Evolutionary conservation across 495 filamentous ascomycete species (phyloP).

Genomic region (Xylaria cubensis): DNA sequence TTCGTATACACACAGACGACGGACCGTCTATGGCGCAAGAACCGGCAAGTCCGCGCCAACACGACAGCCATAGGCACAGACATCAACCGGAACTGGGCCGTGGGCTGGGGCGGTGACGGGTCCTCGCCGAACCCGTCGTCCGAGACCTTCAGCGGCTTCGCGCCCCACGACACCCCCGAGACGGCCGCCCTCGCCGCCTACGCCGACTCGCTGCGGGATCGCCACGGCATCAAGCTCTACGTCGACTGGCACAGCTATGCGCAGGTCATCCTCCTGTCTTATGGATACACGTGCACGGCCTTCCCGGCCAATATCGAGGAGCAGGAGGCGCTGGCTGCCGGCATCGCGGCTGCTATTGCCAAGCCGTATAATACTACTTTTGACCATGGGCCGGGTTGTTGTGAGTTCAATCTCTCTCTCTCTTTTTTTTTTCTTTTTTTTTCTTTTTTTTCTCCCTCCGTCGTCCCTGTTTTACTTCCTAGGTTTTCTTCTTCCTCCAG

Average conservation of each 20-base stretch:
- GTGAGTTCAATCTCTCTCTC: slow-evolving; percentile 9
- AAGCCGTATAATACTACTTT: slow-evolving; percentile 54
- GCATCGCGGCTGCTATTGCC: slow-evolving; percentile 51
- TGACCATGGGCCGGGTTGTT: slow-evolving; percentile 61
- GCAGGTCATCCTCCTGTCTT: slow-evolving; percentile 52
- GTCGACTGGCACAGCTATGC: slow-evolving; percentile 68
- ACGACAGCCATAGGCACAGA: slow-evolving; percentile 62
- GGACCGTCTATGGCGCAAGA: slow-evolving; percentile 70
- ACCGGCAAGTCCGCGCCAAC: slow-evolving; percentile 55
- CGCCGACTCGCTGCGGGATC: slow-evolving; percentile 45
- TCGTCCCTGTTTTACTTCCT: not conserved
- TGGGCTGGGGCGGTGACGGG: slow-evolving; percentile 52
- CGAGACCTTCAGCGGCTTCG: slow-evolving; percentile 60
- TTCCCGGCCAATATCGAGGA: slow-evolving; percentile 53
- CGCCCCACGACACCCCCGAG: slow-evolving; percentile 58
- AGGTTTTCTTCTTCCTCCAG: not conserved
- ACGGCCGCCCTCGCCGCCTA: slow-evolving; percentile 52
- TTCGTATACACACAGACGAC: slow-evolving; percentile 68
- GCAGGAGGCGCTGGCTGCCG: slow-evolving; percentile 50
- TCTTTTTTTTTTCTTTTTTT: not conserved
- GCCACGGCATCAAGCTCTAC: slow-evolving; percentile 61
- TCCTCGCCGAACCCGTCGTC: slow-evolving; percentile 60
- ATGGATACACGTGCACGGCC: slow-evolving; percentile 48
- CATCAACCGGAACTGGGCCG: slow-evolving; percentile 70
- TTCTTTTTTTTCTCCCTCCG: not conserved